Conservation (phyloP, 2,329 filamentous ascomycete genomes). For the Colletotrichum euphorbiae region DNA sequence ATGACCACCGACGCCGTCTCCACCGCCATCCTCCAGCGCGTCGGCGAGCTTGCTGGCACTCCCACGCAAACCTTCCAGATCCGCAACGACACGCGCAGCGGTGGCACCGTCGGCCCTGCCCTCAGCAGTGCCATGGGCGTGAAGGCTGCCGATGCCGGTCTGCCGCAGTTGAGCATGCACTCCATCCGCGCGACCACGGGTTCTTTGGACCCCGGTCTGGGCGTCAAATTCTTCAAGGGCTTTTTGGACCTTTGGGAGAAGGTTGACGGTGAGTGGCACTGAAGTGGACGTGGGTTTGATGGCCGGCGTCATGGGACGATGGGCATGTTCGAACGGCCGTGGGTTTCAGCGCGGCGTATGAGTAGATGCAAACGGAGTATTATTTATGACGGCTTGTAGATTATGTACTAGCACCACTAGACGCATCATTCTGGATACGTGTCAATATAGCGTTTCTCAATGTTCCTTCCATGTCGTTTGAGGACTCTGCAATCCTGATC, state of each 20-base stretch:
- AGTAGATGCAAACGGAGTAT: background rate
- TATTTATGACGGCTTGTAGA: conserved; percentile 32
- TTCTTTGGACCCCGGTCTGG: conserved; percentile 85
- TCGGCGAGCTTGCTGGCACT: conserved; percentile 79
- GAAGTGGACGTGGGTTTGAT: background rate
- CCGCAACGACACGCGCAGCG: conserved; percentile 87
- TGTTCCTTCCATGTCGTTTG: no score
- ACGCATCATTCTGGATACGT: conserved; percentile 14
- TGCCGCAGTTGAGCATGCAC: conserved; percentile 95
- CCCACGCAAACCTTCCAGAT: conserved; percentile 93
- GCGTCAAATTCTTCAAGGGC: conserved; percentile 88
- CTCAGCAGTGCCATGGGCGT: conserved; percentile 84
- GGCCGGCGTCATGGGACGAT: background rate
- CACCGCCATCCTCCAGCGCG: conserved; percentile 80
- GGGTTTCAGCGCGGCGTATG: conserved; percentile 13
- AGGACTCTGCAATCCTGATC: no score
- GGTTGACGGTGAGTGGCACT: conserved; percentile 83
- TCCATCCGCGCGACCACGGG: conserved; percentile 91
- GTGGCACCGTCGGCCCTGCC: conserved; percentile 96
- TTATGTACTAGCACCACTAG: conserved; percentile 24
- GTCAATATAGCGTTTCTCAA: background rate
- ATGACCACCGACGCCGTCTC: conserved; percentile 95
- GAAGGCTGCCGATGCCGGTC: conserved; percentile 85
- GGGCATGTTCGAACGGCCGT: background rate
- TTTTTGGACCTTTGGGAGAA: conserved; percentile 89